phyloP scores from a whole-genome alignment of 768 basidiomycete genomes.

The Coprinellus aureogranulatus region DNA sequence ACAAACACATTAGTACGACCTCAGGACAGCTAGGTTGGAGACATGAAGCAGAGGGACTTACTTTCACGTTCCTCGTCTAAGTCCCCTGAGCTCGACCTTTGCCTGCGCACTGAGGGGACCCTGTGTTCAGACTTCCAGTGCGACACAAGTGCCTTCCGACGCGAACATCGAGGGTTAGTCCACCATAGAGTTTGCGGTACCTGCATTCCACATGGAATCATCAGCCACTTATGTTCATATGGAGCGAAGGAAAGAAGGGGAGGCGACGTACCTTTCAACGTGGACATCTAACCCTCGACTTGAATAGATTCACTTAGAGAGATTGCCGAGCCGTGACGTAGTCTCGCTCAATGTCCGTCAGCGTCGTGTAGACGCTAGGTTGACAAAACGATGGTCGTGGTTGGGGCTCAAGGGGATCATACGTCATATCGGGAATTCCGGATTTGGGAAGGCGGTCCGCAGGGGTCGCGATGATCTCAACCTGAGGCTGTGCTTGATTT shows the following conservation, averaged over 20 bases:
- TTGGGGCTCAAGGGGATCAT: no score
- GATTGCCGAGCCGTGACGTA: no score
- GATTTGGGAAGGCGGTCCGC: no score
- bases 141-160: conserved; percentile 77
- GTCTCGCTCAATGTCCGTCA: no score
- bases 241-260: not conserved
- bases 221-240: no score
- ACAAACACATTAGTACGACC: not conserved
- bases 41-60: conserved; percentile 31
- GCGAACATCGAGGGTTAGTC: conserved; percentile 86
- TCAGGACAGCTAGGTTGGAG: not conserved
- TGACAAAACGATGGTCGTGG: no score
- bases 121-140: conserved; percentile 86
- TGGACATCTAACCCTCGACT: conserved; percentile 82
- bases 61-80: conserved; percentile 92
- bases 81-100: conserved; percentile 85
- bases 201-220: conserved; percentile 21
- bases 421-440: no score
- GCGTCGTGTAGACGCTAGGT: no score
- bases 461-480: no score
- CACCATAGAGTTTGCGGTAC: conserved; percentile 93
- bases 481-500: no score
- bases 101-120: conserved; percentile 91
- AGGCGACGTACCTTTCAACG: conserved; percentile 51
- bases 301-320: no score